A percentile compares a stretch with the other conserved stretches of the same genome.
Evolutionary conservation across 345 rosid genomes (phyloP).

Genomic region (Hypericum androsaemum): DNA sequence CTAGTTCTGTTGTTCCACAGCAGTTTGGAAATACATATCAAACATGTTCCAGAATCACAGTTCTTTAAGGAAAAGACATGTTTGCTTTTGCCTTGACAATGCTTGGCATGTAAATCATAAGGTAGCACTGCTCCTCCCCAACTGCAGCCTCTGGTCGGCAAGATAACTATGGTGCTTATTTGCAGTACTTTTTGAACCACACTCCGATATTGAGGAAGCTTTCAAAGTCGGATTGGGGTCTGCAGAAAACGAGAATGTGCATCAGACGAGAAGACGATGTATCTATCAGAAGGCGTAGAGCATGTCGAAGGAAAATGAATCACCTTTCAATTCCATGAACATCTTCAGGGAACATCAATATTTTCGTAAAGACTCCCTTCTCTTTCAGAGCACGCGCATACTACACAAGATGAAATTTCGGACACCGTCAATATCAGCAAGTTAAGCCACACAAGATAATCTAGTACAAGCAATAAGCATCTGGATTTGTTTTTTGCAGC

Average conservation of each 20-base stretch:
- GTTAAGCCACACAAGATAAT: neutral
- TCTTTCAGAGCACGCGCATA: slow-evolving; percentile 73
- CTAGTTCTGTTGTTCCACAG: no score
- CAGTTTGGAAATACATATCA: no score
- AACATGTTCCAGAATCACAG: no score
- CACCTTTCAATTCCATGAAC: slow-evolving; percentile 69
- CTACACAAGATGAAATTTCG: slow-evolving; percentile 25
- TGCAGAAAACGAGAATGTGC: slow-evolving; percentile 29
- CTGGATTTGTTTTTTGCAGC: no score
- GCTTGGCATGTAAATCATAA: no score
- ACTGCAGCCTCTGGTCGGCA: no score
- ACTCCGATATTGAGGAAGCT: slow-evolving; percentile 72
- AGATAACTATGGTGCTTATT: slow-evolving; percentile 13
- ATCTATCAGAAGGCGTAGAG: neutral
- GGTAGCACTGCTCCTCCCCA: no score
- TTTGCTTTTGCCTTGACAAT: no score
- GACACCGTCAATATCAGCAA: neutral
- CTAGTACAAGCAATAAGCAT: no score
- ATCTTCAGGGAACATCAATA: slow-evolving; percentile 58
- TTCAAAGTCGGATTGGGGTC: slow-evolving; percentile 77
- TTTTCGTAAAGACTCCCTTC: slow-evolving; percentile 66
- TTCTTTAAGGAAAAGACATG: no score
- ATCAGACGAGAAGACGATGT: neutral
- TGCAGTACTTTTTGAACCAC: slow-evolving; percentile 78
- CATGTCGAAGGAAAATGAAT: neutral